Conservation (phyloP, 192 early-diverging fungal genomes). For the Coemansia sp. region DNA sequence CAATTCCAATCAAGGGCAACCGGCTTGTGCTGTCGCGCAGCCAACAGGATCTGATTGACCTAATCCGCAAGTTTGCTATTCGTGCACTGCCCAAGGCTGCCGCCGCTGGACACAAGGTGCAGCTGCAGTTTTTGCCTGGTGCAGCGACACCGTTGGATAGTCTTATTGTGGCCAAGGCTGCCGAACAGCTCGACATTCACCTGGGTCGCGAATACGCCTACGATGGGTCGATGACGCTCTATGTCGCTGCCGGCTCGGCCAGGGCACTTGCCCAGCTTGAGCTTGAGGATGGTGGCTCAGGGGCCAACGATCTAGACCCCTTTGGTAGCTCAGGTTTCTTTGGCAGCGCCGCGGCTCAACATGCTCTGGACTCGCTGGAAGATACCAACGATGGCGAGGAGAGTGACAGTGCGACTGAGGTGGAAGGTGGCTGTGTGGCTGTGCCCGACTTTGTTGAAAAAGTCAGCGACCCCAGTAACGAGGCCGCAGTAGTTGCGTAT, state of each 20-base stretch:
- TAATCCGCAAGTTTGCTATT: conserved; percentile 43
- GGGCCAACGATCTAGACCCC: conserved; percentile 10
- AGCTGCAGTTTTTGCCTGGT: conserved; percentile 46
- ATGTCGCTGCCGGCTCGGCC: conserved; percentile 41
- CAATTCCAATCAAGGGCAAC: conserved; percentile 35
- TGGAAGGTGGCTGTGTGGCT: conserved; percentile 22
- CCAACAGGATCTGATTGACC: conserved; percentile 39
- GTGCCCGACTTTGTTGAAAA: conserved; percentile 58
- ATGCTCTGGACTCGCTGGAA: conserved; percentile 32
- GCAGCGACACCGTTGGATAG: conserved; percentile 36
- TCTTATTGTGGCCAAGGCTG: conserved; percentile 38
- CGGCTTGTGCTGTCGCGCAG: conserved; percentile 40
- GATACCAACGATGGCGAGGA: conserved; percentile 34
- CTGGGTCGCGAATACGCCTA: conserved; percentile 49
- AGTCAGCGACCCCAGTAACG: conserved; percentile 27
- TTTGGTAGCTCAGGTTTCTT: conserved; percentile 5
- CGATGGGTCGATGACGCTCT: conserved; percentile 44
- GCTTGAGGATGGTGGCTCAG: conserved; percentile 40
- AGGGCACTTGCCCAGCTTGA: conserved; percentile 49
- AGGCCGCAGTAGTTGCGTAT: conserved; percentile 21
- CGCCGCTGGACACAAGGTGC: conserved; percentile 28
- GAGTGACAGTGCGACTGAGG: conserved; percentile 33
- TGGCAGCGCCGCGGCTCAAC: conserved; percentile 6
- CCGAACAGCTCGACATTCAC: conserved; percentile 38
- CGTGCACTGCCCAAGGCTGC: conserved; percentile 46